phyloP scores from a whole-genome alignment of 495 filamentous ascomycete genomes.

The Penicillium mononematosum region DNA sequence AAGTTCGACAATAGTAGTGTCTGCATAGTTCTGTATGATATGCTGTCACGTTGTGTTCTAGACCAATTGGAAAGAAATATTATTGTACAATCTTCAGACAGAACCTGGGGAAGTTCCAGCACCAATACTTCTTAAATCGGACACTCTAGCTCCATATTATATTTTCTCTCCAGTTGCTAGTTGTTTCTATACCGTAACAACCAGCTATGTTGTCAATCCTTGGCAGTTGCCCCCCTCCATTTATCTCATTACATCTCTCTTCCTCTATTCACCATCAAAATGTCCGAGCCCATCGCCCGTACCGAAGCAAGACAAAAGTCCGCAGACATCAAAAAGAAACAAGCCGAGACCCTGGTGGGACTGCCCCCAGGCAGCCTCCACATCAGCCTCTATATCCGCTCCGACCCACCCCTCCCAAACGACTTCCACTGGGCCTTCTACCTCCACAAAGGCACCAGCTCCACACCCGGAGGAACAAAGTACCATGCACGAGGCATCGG shows the following conservation, averaged over 20 bases:
- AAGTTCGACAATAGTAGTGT: background rate
- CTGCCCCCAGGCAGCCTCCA: background rate
- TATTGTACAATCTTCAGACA: background rate
- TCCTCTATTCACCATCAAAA: background rate
- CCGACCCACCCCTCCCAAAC: conserved; percentile 6
- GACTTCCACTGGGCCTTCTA: conserved; percentile 9
- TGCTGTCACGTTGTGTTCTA: background rate
- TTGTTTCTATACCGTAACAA: too few species aligned
- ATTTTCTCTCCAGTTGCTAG: too few species aligned
- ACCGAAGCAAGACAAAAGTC: background rate
- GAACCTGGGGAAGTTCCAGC: background rate
- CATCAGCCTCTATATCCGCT: conserved; percentile 5
- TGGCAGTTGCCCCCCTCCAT: too few species aligned
- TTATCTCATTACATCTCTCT: background rate
- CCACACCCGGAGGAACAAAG: background rate
- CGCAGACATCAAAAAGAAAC: background rate
- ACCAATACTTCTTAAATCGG: background rate
- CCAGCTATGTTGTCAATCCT: too few species aligned
- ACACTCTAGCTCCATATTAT: too few species aligned
- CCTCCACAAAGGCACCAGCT: conserved; percentile 3
- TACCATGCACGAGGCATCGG: background rate
- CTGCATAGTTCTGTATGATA: background rate
- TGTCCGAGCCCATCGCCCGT: background rate
- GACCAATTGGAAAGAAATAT: too few species aligned
- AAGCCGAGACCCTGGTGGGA: background rate